Evolutionary conservation across 106 monocot species (phyloP), one percentile per base, ranked within the genome.

Genomic region (Platanthera guangdongensis): DNA sequence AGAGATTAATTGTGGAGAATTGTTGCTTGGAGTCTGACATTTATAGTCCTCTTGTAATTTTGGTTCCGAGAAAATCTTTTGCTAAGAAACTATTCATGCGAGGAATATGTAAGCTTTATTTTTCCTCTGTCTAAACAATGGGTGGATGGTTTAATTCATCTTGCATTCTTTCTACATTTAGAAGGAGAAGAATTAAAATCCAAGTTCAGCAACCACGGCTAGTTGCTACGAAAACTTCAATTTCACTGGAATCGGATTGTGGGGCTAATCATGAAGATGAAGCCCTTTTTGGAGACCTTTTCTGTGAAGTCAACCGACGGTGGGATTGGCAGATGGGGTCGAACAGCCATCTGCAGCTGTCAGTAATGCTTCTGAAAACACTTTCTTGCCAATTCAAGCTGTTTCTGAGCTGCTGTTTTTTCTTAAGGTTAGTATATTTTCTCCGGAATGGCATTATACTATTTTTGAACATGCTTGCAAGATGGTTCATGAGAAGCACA

Each of bases 221-320:
- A 71, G 78, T 55, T 79, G 84, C 73, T 71, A 48, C 74, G 30
- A 99, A 92, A 77, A 57, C 83, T 82, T 77, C 79, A 82, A 18
- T 73, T 76, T 28, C 72, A 49, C 79, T 81, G 57, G 99, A 99
- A 22, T 76, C 63, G 1, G 99, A 99, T 19, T 79, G 79, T 79
- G 71, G 83, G 53, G 51, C 70, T 52, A 88, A 62, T 81, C 99
- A 92, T 83, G 99, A 99, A 74, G 99, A 99, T 68, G 99, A 99
- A 76, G 99, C 99, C 8, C 84, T 99, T 64, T 99, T 99, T 90
- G 99, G 99, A 39, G 62, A 99, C 80, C 99, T 99, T 75, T 99
- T 99, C 77, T 88, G 94, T 49, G 99, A 99, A 90, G 86, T 84
- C 80, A 86, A 65, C 71, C 86, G 92, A 2, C 94, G 19, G 9